Conservation (phyloP, 2,329 filamentous ascomycete genomes). For the Fusarium sp. region DNA sequence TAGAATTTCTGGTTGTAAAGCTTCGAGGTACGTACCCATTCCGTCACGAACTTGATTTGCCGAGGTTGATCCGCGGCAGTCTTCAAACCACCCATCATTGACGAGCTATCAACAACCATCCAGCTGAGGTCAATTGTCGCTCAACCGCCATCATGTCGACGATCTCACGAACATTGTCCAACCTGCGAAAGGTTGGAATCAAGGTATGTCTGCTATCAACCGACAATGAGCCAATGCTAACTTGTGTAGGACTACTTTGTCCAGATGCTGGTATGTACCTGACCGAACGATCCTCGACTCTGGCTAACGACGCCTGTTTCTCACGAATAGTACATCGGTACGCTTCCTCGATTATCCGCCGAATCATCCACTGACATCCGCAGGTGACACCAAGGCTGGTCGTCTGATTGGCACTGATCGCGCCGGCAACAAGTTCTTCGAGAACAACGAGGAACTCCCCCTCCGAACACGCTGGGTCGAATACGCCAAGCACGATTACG, state of each 20-base stretch:
- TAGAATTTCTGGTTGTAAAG: slow-evolving; percentile 35
- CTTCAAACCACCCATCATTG: slow-evolving; percentile 41
- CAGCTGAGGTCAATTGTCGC: slow-evolving; percentile 45
- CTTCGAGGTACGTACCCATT: slow-evolving; percentile 37
- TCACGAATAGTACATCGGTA: slow-evolving; percentile 67
- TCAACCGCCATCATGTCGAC: slow-evolving; percentile 81
- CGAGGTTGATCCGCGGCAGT: slow-evolving; percentile 49
- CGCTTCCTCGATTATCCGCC: slow-evolving; percentile 11
- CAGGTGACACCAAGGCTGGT: slow-evolving; percentile 97
- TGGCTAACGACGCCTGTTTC: slow-evolving; percentile 38
- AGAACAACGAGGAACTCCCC: slow-evolving; percentile 95
- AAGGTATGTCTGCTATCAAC: slow-evolving; percentile 69
- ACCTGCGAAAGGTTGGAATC: slow-evolving; percentile 87
- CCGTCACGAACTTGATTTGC: slow-evolving; percentile 33
- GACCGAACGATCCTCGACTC: slow-evolving; percentile 35
- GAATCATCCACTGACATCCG: neutral
- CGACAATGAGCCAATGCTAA: slow-evolving; percentile 29
- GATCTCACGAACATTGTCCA: slow-evolving; percentile 84
- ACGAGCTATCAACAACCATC: slow-evolving; percentile 27
- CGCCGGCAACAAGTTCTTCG: slow-evolving; percentile 97
- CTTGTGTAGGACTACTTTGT: slow-evolving; percentile 81
- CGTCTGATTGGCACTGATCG: slow-evolving; percentile 85
- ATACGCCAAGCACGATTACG: slow-evolving; percentile 88
- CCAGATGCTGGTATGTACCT: slow-evolving; percentile 86
- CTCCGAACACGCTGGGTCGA: slow-evolving; percentile 98